Conservation (phyloP, 2,329 filamentous ascomycete species). For the Macrophomina tecta region DNA sequence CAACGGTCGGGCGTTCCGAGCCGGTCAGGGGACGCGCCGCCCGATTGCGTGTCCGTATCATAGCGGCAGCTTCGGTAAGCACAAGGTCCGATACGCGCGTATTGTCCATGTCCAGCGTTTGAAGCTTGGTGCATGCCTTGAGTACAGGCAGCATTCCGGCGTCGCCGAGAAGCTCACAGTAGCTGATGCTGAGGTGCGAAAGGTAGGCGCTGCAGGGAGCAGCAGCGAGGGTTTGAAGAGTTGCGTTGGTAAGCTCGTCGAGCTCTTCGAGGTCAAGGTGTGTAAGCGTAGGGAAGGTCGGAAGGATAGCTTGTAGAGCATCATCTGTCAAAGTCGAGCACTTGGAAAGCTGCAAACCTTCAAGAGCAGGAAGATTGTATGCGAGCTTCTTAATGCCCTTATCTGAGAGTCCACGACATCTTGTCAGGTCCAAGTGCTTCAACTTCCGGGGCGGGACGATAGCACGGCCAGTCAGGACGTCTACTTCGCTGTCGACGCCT, state of each 20-base stretch:
- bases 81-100: slow-evolving; percentile 87
- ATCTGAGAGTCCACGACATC: slow-evolving; percentile 77
- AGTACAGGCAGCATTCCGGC: slow-evolving; percentile 82
- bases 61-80: slow-evolving; percentile 82
- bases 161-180: slow-evolving; percentile 86
- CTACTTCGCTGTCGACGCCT: slow-evolving; percentile 76
- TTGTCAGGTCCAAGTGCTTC: slow-evolving; percentile 83
- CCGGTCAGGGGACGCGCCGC: slow-evolving; percentile 41
- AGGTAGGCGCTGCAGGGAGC: slow-evolving; percentile 75
- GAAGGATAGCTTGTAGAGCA: slow-evolving; percentile 73
- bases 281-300: slow-evolving; percentile 76
- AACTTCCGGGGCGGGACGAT: slow-evolving; percentile 78
- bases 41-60: slow-evolving; percentile 71
- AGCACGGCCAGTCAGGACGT: slow-evolving; percentile 77
- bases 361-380: slow-evolving; percentile 75
- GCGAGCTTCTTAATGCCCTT: slow-evolving; percentile 73
- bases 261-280: slow-evolving; percentile 92
- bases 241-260: slow-evolving; percentile 73
- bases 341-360: slow-evolving; percentile 83
- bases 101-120: slow-evolving; percentile 86
- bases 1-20: slow-evolving; percentile 53
- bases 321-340: slow-evolving; percentile 76
- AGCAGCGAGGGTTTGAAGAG: slow-evolving; percentile 76
- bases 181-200: slow-evolving; percentile 84
- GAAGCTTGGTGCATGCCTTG: slow-evolving; percentile 72